These are phyloP conservation scores for Candida montana DNA, from an alignment of 805 yeast genomes.

Conservation along the genomic window DNA sequence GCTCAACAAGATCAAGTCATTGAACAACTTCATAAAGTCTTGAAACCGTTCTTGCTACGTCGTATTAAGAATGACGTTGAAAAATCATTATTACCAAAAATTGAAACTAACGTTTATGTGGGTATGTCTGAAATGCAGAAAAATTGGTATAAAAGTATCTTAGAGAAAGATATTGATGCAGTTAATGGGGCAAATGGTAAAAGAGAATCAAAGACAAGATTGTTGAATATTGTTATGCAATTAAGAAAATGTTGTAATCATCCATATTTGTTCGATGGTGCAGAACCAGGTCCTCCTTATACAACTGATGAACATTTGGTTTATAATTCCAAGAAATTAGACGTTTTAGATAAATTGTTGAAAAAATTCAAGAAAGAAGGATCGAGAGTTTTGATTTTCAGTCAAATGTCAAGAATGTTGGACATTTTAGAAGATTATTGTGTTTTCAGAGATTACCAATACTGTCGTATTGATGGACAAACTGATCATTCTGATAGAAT, in stretches of 20 bases:
- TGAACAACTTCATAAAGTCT: slow-evolving; percentile 67
- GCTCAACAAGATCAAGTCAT: slow-evolving; percentile 46
- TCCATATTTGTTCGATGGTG: slow-evolving; percentile 81
- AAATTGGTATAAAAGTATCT: slow-evolving; percentile 68
- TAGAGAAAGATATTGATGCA: slow-evolving; percentile 79
- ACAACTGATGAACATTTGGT: slow-evolving; percentile 82
- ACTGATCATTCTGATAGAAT: slow-evolving; percentile 77
- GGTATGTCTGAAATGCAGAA: slow-evolving; percentile 78
- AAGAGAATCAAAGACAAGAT: slow-evolving; percentile 68
- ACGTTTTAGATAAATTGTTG: slow-evolving; percentile 62
- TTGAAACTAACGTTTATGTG: slow-evolving; percentile 67
- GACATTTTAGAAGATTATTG: slow-evolving; percentile 81
- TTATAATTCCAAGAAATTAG: slow-evolving; percentile 65
- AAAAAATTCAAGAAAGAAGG: slow-evolving; percentile 62
- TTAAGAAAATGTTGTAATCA: slow-evolving; percentile 81
- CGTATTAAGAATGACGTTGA: slow-evolving; percentile 81
- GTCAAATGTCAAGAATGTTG: slow-evolving; percentile 79
- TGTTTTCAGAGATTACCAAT: slow-evolving; percentile 58
- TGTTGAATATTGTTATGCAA: slow-evolving; percentile 79
- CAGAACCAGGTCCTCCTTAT: slow-evolving; percentile 86
- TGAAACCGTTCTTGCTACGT: slow-evolving; percentile 69
- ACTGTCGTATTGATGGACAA: slow-evolving; percentile 80
- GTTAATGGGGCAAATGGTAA: slow-evolving; percentile 78
- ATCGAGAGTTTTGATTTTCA: slow-evolving; percentile 70
- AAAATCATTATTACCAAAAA: slow-evolving; percentile 67